phyloP scores from a whole-genome alignment of 1,284 basidiomycete genomes.

The Schizopora paradoxa region DNA sequence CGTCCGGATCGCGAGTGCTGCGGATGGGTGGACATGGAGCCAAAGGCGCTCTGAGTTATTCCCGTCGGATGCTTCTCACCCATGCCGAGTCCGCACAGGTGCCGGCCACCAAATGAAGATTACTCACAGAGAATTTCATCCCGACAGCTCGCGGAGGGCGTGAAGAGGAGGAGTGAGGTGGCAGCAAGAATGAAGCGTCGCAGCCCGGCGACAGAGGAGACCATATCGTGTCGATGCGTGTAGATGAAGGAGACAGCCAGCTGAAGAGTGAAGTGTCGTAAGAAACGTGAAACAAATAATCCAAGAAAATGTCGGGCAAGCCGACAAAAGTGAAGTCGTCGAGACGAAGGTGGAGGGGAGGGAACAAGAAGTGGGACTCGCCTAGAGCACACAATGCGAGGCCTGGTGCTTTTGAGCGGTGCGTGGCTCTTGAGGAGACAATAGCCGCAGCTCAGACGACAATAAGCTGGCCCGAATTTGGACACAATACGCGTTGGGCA shows the following conservation, averaged over 20 bases:
- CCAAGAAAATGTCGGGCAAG: constrained; percentile 5
- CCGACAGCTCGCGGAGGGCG: constrained; percentile 2
- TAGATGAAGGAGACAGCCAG: constrained; percentile 11
- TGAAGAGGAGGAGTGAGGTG: constrained; percentile 2
- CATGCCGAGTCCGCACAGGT: background rate
- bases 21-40: background rate
- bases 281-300: background rate
- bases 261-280: background rate
- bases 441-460: background rate
- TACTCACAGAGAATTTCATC: constrained; percentile 16
- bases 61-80: background rate
- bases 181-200: constrained; percentile 9
- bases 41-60: background rate
- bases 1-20: no score
- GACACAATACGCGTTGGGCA: background rate
- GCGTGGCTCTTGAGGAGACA: background rate
- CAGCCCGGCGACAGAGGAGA: constrained; percentile 15
- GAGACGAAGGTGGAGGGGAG: background rate
- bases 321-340: background rate
- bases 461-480: constrained; percentile 1
- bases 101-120: background rate
- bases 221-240: constrained; percentile 2
- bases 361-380: background rate
- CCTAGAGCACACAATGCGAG: no score
- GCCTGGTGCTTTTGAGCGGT: background rate